Base-by-base conservation (phyloP, 139 green algal genomes). In the Dunaliella primolecta region DNA sequence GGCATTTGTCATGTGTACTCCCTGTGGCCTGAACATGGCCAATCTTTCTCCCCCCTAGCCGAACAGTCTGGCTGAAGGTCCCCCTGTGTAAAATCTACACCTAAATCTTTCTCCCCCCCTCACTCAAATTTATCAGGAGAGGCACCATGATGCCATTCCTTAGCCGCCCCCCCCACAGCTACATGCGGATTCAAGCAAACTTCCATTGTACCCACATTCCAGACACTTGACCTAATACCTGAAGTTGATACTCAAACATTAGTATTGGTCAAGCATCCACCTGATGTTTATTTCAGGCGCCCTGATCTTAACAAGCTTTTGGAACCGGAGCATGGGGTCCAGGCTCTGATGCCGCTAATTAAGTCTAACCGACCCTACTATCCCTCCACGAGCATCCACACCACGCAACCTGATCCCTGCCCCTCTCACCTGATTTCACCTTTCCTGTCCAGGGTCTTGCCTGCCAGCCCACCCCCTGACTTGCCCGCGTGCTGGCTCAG, bases 401-500 rank as follows among this genome's bases (percentile, higher is more conserved):
- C n/a, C n/a, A n/a, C n/a, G n/a, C n/a, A n/a, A n/a, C n/a, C n/a
- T n/a, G n/a, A n/a, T n/a, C n/a, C n/a, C n/a, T n/a, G n/a, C n/a
- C n/a, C n/a, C n/a, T n/a, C 25, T 34, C 11, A 27, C 78, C 36
- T 64, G 30, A 55, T 21, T 38, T 37, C n/a, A 46, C 30, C 75
- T 21, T 37, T 38, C 75, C 3, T 36, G 35, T 34, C 46, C 46
- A 55, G 30, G 77, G 21, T 46, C 3, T 46, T 46, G 77, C n/a
- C 32, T 32, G n/a, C 72, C 72, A 79, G 21, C 3, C 72, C n/a
- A 21, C 11, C 72, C 72, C n/a, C 72, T 3, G 72, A 33, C 30
- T 33, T 79, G 72, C 30, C n/a, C 11, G n/a, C 30, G 11, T 79
- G 72, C 78, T 92, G 86, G 75, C 91, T 91, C 24, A 95, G 57